Conservation (phyloP, 108 stramenopile genomes). For the Cafeteria roenbergensis region DNA sequence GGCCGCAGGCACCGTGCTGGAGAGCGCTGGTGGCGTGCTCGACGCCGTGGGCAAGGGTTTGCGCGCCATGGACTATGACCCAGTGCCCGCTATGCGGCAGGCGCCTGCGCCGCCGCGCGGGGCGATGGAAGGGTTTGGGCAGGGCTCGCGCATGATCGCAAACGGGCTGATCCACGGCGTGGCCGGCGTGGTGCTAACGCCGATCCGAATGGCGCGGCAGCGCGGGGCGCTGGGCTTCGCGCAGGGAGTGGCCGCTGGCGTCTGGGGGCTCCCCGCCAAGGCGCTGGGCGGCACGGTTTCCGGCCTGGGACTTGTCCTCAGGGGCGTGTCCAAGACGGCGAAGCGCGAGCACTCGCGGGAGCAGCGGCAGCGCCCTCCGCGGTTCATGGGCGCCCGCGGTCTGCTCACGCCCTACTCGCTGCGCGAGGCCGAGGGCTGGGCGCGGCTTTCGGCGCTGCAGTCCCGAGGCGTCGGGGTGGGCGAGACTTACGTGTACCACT, state of each 20-base stretch:
- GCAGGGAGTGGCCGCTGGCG: not conserved
- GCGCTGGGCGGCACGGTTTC: not conserved
- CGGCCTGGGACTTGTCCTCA: not conserved
- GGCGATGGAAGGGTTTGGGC: not conserved
- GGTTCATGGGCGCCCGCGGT: not conserved
- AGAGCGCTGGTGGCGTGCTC: no score
- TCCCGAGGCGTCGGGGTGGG: not conserved
- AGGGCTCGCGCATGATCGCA: not conserved
- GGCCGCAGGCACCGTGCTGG: no score
- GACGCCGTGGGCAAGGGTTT: not conserved
- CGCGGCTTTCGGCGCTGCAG: not conserved
- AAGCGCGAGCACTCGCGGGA: not conserved
- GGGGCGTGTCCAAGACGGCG: not conserved
- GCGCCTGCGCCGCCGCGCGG: no score
- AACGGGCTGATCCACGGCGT: not conserved
- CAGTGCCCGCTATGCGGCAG: not conserved
- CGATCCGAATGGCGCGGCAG: not conserved
- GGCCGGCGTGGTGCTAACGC: not conserved
- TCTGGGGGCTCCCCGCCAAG: not conserved
- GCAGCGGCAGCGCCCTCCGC: not conserved
- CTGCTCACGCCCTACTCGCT: not conserved
- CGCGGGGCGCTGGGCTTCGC: not conserved
- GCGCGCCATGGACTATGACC: not conserved
- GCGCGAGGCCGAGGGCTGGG: not conserved
- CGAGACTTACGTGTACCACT: not conserved